phyloP scores from a whole-genome alignment of 2,329 filamentous ascomycete genomes.

The Fusarium chuoi region DNA sequence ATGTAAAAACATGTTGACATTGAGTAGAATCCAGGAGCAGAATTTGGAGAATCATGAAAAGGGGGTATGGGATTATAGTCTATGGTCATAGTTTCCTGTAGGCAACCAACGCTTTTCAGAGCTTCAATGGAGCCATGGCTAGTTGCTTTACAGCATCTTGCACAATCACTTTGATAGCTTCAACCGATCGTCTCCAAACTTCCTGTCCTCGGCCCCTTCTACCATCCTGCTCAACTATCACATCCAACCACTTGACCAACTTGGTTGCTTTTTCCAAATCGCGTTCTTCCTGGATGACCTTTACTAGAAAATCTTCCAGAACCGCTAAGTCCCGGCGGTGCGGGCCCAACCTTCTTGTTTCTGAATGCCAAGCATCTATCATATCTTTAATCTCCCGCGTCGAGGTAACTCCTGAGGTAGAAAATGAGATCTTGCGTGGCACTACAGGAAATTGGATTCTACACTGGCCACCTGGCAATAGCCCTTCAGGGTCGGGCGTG shows the following conservation, averaged over 20 bases:
- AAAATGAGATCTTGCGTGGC: slow-evolving; percentile 60
- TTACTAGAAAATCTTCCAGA: slow-evolving; percentile 75
- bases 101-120: slow-evolving; percentile 46
- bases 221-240: slow-evolving; percentile 63
- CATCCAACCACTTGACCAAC: slow-evolving; percentile 74
- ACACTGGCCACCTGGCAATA: slow-evolving; percentile 51
- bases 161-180: slow-evolving; percentile 59
- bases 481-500: slow-evolving; percentile 36
- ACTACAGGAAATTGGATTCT: slow-evolving; percentile 59
- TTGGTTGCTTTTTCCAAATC: slow-evolving; percentile 80
- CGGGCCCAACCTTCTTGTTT: slow-evolving; percentile 79
- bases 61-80: slow-evolving; percentile 21
- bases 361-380: slow-evolving; percentile 78
- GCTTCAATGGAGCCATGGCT: slow-evolving; percentile 65
- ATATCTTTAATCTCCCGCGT: slow-evolving; percentile 75
- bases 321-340: slow-evolving; percentile 81
- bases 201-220: slow-evolving; percentile 50
- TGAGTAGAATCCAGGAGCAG: no score
- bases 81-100: neutral
- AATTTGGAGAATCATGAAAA: neutral
- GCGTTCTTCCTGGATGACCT: slow-evolving; percentile 78
- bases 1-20: neutral
- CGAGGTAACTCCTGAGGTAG: slow-evolving; percentile 54
- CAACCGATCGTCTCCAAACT: slow-evolving; percentile 59
- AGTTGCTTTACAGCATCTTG: slow-evolving; percentile 65